Evolutionary conservation across 2,329 filamentous ascomycete species (phyloP).

Genomic region (Emericellopsis atlantica): DNA sequence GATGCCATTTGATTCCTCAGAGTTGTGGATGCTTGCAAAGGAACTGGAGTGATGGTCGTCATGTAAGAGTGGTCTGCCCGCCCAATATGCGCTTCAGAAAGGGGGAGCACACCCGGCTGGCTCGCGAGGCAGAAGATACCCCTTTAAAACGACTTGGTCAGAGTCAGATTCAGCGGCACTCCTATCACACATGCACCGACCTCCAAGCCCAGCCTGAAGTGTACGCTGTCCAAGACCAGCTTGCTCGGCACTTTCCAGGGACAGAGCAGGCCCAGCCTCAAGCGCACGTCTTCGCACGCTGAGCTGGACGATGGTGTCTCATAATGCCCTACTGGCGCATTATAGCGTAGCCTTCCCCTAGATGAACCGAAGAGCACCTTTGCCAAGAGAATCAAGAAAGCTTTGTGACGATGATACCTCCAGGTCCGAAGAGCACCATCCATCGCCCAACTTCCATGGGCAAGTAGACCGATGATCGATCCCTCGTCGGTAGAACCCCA

Average conservation of each 20-base stretch:
- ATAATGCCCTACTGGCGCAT: not conserved
- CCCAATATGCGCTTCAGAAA: too few species aligned
- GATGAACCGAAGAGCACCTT: constrained; percentile 13
- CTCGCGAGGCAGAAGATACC: too few species aligned
- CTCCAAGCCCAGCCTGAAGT: constrained; percentile 33
- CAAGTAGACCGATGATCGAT: too few species aligned
- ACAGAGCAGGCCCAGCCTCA: constrained; percentile 27
- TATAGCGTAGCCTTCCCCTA: not conserved
- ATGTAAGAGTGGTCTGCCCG: too few species aligned
- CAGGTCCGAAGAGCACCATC: constrained; percentile 39
- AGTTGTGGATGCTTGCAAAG: too few species aligned
- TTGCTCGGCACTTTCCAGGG: constrained; percentile 15
- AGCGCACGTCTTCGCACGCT: constrained; percentile 13
- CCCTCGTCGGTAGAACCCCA: too few species aligned
- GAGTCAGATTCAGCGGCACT: too few species aligned
- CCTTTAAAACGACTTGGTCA: too few species aligned
- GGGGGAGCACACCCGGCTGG: too few species aligned
- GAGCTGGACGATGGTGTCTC: constrained; percentile 12
- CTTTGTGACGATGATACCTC: constrained; percentile 57
- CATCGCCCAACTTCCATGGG: constrained; percentile 26
- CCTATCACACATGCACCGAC: constrained; percentile 10
- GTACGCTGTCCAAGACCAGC: constrained; percentile 34
- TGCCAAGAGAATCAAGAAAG: constrained; percentile 61
- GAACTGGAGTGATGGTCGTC: too few species aligned
- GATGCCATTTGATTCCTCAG: too few species aligned